phyloP scores from a whole-genome alignment of 1,284 basidiomycete genomes.

The Neolentinus lepideus region DNA sequence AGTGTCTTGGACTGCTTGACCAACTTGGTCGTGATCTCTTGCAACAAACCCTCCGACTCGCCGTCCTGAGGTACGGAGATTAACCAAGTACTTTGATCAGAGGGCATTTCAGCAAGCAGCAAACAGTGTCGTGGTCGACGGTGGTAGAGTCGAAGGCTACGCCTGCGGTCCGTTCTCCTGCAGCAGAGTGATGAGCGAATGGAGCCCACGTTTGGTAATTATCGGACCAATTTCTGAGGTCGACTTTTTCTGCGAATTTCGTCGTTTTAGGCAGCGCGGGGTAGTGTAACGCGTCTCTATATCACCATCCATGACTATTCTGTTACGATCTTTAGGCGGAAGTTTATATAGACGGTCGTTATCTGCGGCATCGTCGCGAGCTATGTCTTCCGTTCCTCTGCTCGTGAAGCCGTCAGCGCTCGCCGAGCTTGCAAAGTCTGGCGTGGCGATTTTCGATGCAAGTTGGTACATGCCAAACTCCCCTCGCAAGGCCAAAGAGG shows the following conservation, averaged over 20 bases:
- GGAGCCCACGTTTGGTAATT: neutral
- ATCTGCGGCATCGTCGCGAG: neutral
- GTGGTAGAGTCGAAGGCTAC: neutral
- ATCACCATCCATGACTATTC: neutral
- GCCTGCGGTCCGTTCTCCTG: neutral
- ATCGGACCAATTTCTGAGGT: neutral
- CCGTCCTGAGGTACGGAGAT: slow-evolving; percentile 70
- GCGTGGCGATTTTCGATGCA: slow-evolving; percentile 59
- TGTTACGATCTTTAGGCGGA: neutral
- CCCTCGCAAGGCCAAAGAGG: slow-evolving; percentile 54
- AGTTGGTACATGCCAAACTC: slow-evolving; percentile 89
- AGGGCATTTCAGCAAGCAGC: slow-evolving; percentile 49
- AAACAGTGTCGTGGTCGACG: slow-evolving; percentile 2
- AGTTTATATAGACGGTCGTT: neutral
- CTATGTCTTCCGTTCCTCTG: slow-evolving; percentile 5
- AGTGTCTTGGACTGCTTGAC: slow-evolving; percentile 45
- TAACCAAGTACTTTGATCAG: slow-evolving; percentile 82
- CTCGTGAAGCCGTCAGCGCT: slow-evolving; percentile 7
- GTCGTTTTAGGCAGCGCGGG: slow-evolving; percentile 3
- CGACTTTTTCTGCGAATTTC: neutral
- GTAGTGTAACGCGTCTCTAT: slow-evolving; percentile 10
- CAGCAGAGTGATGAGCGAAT: neutral
- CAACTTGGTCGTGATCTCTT: slow-evolving; percentile 56
- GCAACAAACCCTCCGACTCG: slow-evolving; percentile 60
- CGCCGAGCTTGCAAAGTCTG: neutral